These are phyloP conservation scores for Scheffersomyces segobiensis DNA, from an alignment of 1,139 yeast species.

Conservation along the genomic window DNA sequence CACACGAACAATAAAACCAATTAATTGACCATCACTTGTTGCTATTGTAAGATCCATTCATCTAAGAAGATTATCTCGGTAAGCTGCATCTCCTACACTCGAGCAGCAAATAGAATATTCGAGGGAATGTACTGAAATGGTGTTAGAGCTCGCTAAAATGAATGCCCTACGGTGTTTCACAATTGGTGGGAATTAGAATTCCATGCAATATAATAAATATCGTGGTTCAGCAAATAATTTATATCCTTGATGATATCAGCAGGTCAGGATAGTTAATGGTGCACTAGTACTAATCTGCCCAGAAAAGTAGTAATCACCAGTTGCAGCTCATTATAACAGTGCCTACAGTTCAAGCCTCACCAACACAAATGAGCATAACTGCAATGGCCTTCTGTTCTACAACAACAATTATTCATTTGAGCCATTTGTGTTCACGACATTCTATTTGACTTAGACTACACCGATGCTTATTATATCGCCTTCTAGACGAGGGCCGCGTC, in stretches of 20 bases:
- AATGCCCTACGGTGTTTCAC: not conserved
- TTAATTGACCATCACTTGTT: too few species aligned
- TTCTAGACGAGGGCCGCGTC: not conserved
- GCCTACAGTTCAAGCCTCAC: not conserved
- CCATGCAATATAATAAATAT: not conserved
- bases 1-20: not conserved
- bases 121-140: not conserved
- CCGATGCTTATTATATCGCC: not conserved
- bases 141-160: too few species aligned
- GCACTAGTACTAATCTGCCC: not conserved
- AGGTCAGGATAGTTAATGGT: not conserved
- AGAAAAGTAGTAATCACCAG: not conserved
- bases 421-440: not conserved
- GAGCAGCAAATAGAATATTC: not conserved
- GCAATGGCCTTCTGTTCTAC: not conserved
- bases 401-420: not conserved
- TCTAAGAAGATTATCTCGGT: not conserved
- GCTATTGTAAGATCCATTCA: too few species aligned
- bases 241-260: not conserved
- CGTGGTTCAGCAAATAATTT: not conserved
- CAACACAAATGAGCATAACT: not conserved
- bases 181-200: not conserved
- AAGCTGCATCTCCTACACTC: not conserved
- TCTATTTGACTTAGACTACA: not conserved
- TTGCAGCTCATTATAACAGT: not conserved